Conservation (phyloP, 2,329 filamentous ascomycete genomes). For the Cladophialophora carrionii region DNA sequence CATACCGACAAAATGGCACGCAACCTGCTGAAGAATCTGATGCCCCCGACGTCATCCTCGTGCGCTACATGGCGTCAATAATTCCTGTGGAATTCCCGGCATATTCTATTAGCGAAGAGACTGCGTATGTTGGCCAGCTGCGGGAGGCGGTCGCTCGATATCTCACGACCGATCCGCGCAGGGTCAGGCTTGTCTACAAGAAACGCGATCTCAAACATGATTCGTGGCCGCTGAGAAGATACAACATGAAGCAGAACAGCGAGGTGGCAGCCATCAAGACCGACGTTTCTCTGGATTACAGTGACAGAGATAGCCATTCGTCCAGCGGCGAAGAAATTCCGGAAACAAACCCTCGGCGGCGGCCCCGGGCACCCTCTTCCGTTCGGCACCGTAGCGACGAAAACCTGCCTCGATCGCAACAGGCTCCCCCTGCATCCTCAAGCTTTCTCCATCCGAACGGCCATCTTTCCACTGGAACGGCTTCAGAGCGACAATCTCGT, state of each 20-base stretch:
- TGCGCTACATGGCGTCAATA: constrained; percentile 49
- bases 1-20: constrained; percentile 14
- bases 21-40: constrained; percentile 41
- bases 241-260: constrained; percentile 54
- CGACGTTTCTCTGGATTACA: constrained; percentile 39
- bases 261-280: constrained; percentile 53
- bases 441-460: constrained; percentile 30
- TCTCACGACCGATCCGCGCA: constrained; percentile 44
- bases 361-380: constrained; percentile 33
- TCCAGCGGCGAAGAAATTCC: constrained; percentile 34
- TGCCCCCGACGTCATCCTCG: constrained; percentile 50
- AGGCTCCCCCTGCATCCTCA: constrained; percentile 13
- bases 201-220: constrained; percentile 51
- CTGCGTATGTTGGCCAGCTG: constrained; percentile 48
- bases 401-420: constrained; percentile 21
- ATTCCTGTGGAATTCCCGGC: constrained; percentile 52
- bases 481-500: constrained; percentile 30
- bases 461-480: constrained; percentile 24
- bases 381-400: constrained; percentile 34
- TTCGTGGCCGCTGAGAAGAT: constrained; percentile 45
- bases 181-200: constrained; percentile 53
- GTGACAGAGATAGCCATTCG: constrained; percentile 33
- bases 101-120: constrained; percentile 53
- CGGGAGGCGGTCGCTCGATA: constrained; percentile 47
- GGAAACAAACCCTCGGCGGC: constrained; percentile 29